Evolutionary conservation across 495 filamentous ascomycete species (phyloP).

Genomic region (Bathelium albidoporum): DNA sequence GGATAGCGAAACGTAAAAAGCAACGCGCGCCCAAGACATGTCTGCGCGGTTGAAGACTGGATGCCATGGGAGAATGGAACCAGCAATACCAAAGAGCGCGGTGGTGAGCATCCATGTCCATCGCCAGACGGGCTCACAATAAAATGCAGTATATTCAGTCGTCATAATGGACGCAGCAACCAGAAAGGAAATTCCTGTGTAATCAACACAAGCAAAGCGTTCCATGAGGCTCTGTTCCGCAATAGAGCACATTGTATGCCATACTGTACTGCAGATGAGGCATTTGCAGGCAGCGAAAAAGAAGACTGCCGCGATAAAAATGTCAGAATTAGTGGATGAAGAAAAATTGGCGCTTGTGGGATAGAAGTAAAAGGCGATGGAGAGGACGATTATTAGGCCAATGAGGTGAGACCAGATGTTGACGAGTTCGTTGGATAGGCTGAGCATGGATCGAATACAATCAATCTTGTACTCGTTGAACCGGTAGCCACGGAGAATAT

Average conservation of each 20-base stretch:
- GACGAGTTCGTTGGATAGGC: conserved; percentile 81
- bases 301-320: conserved; percentile 84
- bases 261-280: conserved; percentile 86
- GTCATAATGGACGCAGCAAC: conserved; percentile 97
- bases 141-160: conserved; percentile 96
- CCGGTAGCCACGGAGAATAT: conserved; percentile 84
- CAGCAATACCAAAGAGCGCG: conserved; percentile 69
- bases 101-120: conserved; percentile 82
- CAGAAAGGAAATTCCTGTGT: conserved; percentile 92
- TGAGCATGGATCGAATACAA: conserved; percentile 73
- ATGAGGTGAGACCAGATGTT: conserved; percentile 97
- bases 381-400: conserved; percentile 73
- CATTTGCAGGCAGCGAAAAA: conserved; percentile 97
- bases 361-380: conserved; percentile 95
- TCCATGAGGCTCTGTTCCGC: conserved; percentile 83
- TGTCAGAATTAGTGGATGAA: conserved; percentile 72
- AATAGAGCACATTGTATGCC: conserved; percentile 97
- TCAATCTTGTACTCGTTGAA: conserved; percentile 82
- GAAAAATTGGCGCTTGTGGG: conserved; percentile 76
- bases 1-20: conserved; percentile 80
- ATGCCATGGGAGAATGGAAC: conserved; percentile 92
- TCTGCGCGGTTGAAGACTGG: conserved; percentile 87
- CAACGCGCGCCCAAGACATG: conserved; percentile 84
- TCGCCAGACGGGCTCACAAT: conserved; percentile 83
- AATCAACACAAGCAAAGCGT: conserved; percentile 95